Evolutionary conservation across 768 basidiomycete genomes (phyloP).

Genomic region (Rhodotorula paludigena): DNA sequence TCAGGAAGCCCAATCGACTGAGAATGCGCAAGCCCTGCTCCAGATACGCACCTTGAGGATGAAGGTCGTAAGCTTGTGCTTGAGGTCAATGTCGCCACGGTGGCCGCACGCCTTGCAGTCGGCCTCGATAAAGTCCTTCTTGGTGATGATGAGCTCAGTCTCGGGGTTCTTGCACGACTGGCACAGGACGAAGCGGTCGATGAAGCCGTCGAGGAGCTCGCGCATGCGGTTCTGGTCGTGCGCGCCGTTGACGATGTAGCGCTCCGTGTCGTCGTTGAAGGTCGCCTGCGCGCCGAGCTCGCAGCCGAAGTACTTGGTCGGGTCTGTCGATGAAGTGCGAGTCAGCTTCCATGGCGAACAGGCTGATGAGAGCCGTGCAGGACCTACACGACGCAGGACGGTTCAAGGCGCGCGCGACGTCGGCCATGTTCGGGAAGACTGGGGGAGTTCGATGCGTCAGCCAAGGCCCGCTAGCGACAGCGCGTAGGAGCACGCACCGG

Average conservation of each 20-base stretch:
- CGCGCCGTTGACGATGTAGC: constrained; percentile 97
- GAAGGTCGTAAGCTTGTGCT: constrained; percentile 92
- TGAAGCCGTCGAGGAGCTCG: constrained; percentile 92
- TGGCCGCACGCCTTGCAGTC: constrained; percentile 99
- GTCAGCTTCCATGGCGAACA: background rate
- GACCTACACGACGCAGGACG: constrained; percentile 71
- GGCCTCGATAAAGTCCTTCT: constrained; percentile 79
- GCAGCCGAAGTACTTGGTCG: constrained; percentile 98
- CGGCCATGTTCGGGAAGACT: constrained; percentile 96
- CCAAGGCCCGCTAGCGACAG: background rate
- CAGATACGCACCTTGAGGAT: no score
- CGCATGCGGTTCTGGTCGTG: constrained; percentile 86
- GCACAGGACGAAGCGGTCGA: constrained; percentile 97
- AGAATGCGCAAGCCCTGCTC: no score
- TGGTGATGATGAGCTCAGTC: constrained; percentile 88
- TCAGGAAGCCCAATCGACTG: no score
- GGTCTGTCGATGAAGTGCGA: constrained; percentile 53
- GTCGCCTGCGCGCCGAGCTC: constrained; percentile 97
- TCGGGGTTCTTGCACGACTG: constrained; percentile 98
- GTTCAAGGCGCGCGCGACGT: constrained; percentile 89
- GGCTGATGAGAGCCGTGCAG: no score
- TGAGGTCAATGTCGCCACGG: constrained; percentile 85
- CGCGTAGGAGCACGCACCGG: constrained; percentile 45
- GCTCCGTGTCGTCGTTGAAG: constrained; percentile 90
- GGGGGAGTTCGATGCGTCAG: background rate